These are phyloP conservation scores for Mortierella hygrophila DNA, from an alignment of 192 early-diverging fungal species.

Conservation along the genomic window DNA sequence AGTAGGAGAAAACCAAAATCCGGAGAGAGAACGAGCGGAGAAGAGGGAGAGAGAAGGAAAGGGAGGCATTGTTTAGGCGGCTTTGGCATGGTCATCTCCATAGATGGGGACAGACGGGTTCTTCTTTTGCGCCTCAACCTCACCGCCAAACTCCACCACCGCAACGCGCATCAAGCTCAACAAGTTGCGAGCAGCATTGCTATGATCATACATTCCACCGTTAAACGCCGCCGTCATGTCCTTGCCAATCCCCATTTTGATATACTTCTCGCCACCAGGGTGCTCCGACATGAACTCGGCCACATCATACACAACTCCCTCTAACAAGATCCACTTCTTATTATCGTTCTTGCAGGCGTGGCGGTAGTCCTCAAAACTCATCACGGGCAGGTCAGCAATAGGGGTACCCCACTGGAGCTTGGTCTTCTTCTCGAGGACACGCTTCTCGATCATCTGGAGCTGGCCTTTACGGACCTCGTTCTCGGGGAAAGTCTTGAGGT, in stretches of 20 bases:
- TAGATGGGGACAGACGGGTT: conserved; percentile 50
- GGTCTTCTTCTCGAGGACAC: conserved; percentile 71
- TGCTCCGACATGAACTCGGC: conserved; percentile 89
- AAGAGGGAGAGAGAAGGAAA: not conserved
- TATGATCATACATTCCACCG: conserved; percentile 94
- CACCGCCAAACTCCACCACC: conserved; percentile 68
- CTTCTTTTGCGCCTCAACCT: conserved; percentile 60
- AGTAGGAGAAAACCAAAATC: not conserved
- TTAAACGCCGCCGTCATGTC: conserved; percentile 94
- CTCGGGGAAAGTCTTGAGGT: conserved; percentile 84
- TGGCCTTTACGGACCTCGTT: conserved; percentile 88
- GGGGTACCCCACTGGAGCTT: conserved; percentile 83
- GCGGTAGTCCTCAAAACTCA: conserved; percentile 75
- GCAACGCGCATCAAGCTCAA: conserved; percentile 83
- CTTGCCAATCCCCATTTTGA: conserved; percentile 84
- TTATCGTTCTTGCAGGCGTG: conserved; percentile 65
- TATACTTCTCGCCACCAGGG: conserved; percentile 87
- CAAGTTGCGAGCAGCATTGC: conserved; percentile 93
- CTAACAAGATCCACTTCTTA: conserved; percentile 86
- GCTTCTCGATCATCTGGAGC: conserved; percentile 88
- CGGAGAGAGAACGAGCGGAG: not conserved
- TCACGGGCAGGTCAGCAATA: conserved; percentile 76
- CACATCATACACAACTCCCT: conserved; percentile 89
- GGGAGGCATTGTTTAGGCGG: conserved; percentile 13
- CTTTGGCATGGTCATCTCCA: conserved; percentile 36